A percentile compares a stretch with the other conserved stretches of the same genome.
These are phyloP conservation scores for Colletotrichum godetiae DNA, from an alignment of 2,329 filamentous ascomycete genomes.

Conservation along the genomic window DNA sequence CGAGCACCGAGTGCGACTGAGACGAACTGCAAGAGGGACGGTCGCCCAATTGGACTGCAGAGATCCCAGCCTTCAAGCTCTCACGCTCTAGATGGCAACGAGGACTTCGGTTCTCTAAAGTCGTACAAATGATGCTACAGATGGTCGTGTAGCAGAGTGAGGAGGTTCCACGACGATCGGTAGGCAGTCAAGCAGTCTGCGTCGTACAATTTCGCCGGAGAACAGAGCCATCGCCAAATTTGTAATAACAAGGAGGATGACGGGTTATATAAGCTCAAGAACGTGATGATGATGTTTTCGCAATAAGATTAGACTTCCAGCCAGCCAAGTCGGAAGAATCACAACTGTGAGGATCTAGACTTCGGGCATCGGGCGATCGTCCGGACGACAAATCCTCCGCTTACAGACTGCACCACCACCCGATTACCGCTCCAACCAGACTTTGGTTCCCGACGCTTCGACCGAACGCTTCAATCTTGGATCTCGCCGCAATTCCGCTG, in stretches of 20 bases:
- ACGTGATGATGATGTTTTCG: background rate
- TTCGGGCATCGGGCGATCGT: conserved; percentile 28
- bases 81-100: background rate
- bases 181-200: background rate
- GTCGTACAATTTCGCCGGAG: background rate
- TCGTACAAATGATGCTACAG: background rate
- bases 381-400: conserved; percentile 17
- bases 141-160: background rate
- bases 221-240: background rate
- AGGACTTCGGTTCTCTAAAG: background rate
- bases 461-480: background rate
- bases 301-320: background rate
- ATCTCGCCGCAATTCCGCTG: background rate
- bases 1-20: background rate
- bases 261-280: background rate
- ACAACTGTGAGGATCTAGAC: background rate
- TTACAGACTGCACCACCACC: background rate
- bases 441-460: conserved; percentile 7
- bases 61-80: background rate
- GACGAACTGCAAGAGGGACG: background rate
- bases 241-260: background rate
- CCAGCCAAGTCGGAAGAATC: too few relatives aligned
- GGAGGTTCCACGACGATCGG: background rate
- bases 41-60: background rate
- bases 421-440: background rate